Conservation (phyloP, 331 rosid genomes). For the Ulmus americana region DNA sequence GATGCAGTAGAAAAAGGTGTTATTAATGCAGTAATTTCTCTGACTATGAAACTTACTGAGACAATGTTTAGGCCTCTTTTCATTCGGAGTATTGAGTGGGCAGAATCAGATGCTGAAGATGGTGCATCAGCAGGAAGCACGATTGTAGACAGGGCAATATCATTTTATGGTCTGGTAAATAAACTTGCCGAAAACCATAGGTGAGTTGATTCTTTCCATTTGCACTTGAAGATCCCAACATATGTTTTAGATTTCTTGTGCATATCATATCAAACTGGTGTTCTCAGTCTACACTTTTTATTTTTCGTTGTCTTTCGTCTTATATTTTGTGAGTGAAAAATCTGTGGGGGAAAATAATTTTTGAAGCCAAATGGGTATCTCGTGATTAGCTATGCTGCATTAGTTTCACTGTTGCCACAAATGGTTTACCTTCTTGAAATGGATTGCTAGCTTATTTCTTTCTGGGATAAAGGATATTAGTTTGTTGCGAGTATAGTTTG, state of each 20-base stretch:
- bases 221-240: not conserved
- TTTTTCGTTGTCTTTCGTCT: not conserved
- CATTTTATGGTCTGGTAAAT: conserved; percentile 75
- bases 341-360: not conserved
- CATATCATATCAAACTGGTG: not conserved
- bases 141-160: conserved; percentile 59
- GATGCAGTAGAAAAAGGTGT: conserved; percentile 60
- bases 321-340: not conserved
- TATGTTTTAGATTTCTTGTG: not conserved
- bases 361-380: not conserved
- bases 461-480: not conserved
- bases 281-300: not conserved
- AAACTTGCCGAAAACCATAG: conserved; percentile 77
- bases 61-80: conserved; percentile 84
- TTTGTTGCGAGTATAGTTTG: not conserved
- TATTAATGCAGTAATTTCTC: conserved; percentile 44
- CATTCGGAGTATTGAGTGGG: conserved; percentile 85
- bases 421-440: not conserved
- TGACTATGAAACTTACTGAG: conserved; percentile 84
- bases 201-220: conserved; percentile 37
- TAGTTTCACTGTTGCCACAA: not conserved
- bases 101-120: conserved; percentile 54
- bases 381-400: not conserved
- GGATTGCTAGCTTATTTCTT: not conserved
- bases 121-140: conserved; percentile 35